A percentile compares a stretch with the other conserved stretches of the same genome.
phyloP scores from a whole-genome alignment of 257 asterid species.

The Salvia hispanica region DNA sequence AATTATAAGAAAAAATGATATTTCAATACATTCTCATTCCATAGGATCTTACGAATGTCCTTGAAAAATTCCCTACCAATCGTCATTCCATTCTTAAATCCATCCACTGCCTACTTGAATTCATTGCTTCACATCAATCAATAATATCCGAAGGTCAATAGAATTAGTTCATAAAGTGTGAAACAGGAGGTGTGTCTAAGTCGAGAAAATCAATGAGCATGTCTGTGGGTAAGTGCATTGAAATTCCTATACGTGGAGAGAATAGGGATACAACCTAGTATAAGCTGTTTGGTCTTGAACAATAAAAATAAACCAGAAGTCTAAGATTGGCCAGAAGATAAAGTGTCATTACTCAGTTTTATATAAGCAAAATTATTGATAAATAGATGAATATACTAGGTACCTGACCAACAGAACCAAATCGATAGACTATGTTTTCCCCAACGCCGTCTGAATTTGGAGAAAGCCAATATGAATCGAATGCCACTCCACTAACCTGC shows the following conservation, averaged over 20 bases:
- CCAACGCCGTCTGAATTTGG: constrained; percentile 86
- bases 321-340: neutral
- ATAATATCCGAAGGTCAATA: too few relatives aligned
- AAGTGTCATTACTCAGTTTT: neutral
- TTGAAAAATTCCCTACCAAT: too few relatives aligned
- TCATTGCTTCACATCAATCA: neutral
- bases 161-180: neutral
- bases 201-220: neutral
- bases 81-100: neutral
- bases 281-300: constrained; percentile 1
- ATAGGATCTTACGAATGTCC: too few relatives aligned
- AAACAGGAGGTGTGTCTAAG: neutral
- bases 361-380: neutral
- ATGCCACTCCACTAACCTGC: constrained; percentile 99
- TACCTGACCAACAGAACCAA: constrained; percentile 99
- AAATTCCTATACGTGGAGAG: neutral
- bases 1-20: too few relatives aligned
- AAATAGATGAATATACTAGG: constrained; percentile 14
- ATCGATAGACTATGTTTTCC: constrained; percentile 86
- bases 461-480: constrained; percentile 91
- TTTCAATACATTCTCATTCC: too few relatives aligned
- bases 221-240: neutral
- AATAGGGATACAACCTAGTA: neutral
- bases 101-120: too few relatives aligned
- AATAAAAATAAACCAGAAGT: neutral